A percentile compares a stretch with the other conserved stretches of the same genome.
Evolutionary conservation across 371 early-diverging fungal genomes (phyloP).

Genomic region (Mortierella sp.): DNA sequence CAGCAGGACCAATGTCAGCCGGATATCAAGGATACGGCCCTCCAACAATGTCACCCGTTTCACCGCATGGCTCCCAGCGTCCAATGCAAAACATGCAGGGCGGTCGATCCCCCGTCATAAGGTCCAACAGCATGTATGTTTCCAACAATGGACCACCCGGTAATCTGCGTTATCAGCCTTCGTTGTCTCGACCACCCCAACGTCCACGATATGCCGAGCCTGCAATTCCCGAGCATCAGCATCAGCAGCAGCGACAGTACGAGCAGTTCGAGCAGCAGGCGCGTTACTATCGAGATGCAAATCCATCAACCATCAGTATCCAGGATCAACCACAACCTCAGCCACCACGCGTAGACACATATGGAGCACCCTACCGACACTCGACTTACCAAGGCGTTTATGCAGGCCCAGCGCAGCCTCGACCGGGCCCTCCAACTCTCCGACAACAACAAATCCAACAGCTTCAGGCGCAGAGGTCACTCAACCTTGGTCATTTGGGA

Average conservation of each 20-base stretch:
- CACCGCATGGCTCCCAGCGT: background rate
- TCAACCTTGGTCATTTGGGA: conserved; percentile 20
- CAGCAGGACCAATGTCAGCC: background rate
- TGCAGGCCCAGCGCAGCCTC: background rate
- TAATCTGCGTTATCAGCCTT: conserved; percentile 1
- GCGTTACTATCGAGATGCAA: conserved; percentile 35
- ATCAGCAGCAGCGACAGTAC: conserved; percentile 38
- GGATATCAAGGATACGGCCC: conserved; percentile 5
- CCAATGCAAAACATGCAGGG: background rate
- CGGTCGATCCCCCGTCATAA: background rate
- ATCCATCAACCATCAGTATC: background rate
- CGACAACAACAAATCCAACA: conserved; percentile 23
- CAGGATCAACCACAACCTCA: conserved; percentile 9
- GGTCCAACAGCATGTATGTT: conserved; percentile 28
- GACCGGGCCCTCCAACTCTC: background rate
- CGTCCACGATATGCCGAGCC: conserved; percentile 25
- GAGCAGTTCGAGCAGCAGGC: conserved; percentile 48
- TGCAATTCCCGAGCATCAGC: conserved; percentile 26
- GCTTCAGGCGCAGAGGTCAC: conserved; percentile 23
- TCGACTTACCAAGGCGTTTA: conserved; percentile 18
- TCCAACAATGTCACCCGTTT: background rate
- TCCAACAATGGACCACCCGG: background rate
- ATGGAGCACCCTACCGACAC: conserved; percentile 18
- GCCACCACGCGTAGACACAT: background rate
- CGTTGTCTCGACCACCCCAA: conserved; percentile 16